phyloP scores from a whole-genome alignment of 768 basidiomycete species.

The Trametes cubensis region DNA sequence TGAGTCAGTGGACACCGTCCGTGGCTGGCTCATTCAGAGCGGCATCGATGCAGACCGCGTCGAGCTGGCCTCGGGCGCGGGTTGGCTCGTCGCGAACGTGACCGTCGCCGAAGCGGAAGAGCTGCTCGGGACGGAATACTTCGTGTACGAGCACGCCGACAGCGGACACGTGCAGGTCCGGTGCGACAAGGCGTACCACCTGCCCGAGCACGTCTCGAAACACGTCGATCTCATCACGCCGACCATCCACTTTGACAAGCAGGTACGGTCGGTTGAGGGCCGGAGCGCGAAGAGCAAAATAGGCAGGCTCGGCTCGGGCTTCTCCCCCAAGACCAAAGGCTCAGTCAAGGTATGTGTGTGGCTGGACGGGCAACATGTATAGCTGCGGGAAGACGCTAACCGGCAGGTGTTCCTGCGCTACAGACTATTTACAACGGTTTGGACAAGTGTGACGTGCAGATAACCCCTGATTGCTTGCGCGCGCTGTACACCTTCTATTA shows the following conservation, averaged over 20 bases:
- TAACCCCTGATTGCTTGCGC: conserved; percentile 37
- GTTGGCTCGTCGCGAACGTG: conserved; percentile 46
- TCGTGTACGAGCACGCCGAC: conserved; percentile 56
- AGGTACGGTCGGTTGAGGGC: conserved; percentile 27
- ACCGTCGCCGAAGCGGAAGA: conserved; percentile 48
- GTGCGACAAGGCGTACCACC: conserved; percentile 64
- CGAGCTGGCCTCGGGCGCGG: conserved; percentile 42
- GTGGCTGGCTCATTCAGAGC: conserved; percentile 41
- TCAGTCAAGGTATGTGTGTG: conserved; percentile 8
- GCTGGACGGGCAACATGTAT: too few species aligned
- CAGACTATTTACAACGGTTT: conserved; percentile 25
- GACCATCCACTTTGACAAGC: conserved; percentile 62
- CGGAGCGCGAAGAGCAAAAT: conserved; percentile 16
- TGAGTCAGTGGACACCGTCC: conserved; percentile 46
- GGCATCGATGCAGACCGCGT: conserved; percentile 10
- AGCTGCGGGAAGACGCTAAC: neutral
- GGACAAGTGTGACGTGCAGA: conserved; percentile 32
- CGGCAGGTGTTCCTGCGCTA: neutral
- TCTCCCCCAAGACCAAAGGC: conserved; percentile 20
- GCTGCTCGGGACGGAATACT: conserved; percentile 52
- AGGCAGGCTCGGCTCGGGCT: conserved; percentile 18
- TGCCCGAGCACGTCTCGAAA: conserved; percentile 57
- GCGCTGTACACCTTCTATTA: conserved; percentile 37
- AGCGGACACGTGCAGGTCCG: conserved; percentile 55
- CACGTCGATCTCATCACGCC: conserved; percentile 73